These are phyloP conservation scores for Tricholoma matsutake DNA, from an alignment of 768 basidiomycete genomes.

Conservation along the genomic window DNA sequence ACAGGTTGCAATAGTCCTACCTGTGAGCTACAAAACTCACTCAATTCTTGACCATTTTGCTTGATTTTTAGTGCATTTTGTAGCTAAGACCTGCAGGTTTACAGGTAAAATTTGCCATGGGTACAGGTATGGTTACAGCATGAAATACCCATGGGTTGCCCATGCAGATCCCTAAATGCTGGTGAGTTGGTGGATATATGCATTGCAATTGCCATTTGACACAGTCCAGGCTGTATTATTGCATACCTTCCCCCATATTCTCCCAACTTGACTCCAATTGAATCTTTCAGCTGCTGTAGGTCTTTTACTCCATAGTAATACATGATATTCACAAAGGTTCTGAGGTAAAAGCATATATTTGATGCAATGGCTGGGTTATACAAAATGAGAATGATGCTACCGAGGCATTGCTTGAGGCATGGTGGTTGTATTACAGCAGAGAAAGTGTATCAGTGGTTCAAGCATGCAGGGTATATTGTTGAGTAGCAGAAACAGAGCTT, in stretches of 20 bases:
- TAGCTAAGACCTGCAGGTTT: too few species aligned
- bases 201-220: background rate
- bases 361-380: conserved; percentile 7
- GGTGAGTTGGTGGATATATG: conserved; percentile 17
- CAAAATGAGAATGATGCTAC: conserved; percentile 7
- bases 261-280: conserved; percentile 34
- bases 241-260: conserved; percentile 32
- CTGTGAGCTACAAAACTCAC: too few species aligned
- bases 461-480: conserved; percentile 19
- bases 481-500: too few species aligned
- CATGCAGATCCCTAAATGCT: too few species aligned
- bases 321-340: background rate
- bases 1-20: too few species aligned
- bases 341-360: background rate
- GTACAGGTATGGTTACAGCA: too few species aligned
- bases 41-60: too few species aligned
- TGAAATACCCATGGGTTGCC: too few species aligned
- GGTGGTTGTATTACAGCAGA: conserved; percentile 15
- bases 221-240: conserved; percentile 13
- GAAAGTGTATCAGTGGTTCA: conserved; percentile 15
- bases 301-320: background rate
- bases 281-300: conserved; percentile 23
- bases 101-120: too few species aligned
- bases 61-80: too few species aligned
- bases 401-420: conserved; percentile 14